Evolutionary conservation across 2,329 filamentous ascomycete genomes (phyloP), one percentile per base, ranked within the genome.

Genomic region (Drechslerella coelobrocha): DNA sequence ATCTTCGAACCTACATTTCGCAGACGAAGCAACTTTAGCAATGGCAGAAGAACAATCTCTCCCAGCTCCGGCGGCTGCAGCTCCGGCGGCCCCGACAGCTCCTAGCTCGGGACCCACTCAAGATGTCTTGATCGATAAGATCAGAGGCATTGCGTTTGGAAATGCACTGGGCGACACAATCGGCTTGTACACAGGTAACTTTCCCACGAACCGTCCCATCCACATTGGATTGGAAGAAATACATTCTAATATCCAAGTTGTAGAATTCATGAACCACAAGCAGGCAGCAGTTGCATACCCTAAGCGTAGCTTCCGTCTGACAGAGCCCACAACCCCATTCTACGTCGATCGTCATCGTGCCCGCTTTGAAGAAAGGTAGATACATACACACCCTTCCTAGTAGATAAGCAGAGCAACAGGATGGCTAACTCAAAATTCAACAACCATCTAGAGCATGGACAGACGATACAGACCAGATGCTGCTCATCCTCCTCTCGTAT

Each of bases 391-490:
- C 73, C 63, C 29, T 57, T 50, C 17, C 26, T n/a, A 43, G 24
- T 21, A 10, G 52, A 24, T 14, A 9, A 17, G 19, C 43, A 37
- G 54, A 29, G 23, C 47, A 14, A 21, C 29, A 7, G n/a, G n/a
- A n/a, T 45, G 41, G 29, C 29, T 31, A 31, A 31, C 29, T 31
- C 6, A 31, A 48, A 23, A 48, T n/a, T 19, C 7, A 4, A 14
- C 8, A 31, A 7, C n/a, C n/a, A n/a, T n/a, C 2, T 31, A 68
- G 80, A 23, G 79, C 81, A 41, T 84, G 83, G 83, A 85, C 83
- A 0, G 83, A 85, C 68, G 83, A 85, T 75, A 85, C 83, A 0
- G 83, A 84, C 72, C 83, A 85, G 75, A 80, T 83, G 2, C 77
- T 84, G 19, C 75, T 84, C 0, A 80, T 81, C 59, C 74, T 84